Conservation (phyloP, 164 flowering plant species). For the Berberis thunbergii region DNA sequence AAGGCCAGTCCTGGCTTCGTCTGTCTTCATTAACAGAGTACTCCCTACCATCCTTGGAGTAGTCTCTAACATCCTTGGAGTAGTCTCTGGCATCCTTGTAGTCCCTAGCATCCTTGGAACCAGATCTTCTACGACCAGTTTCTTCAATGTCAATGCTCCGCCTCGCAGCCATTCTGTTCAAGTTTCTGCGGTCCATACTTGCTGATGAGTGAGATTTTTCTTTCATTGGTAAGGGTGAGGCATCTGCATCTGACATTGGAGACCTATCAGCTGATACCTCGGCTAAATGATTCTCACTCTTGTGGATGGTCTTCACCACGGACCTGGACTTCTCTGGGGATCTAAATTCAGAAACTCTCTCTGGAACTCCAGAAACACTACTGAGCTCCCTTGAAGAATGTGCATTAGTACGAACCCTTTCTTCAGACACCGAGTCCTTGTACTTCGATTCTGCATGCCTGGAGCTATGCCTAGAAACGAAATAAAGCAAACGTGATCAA, state of each 20-base stretch:
- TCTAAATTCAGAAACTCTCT: slow-evolving; percentile 24
- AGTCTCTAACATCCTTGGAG: too few species aligned
- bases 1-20: slow-evolving; percentile 32
- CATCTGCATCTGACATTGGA: slow-evolving; percentile 32
- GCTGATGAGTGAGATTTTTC: slow-evolving; percentile 67
- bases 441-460: slow-evolving; percentile 36
- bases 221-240: slow-evolving; percentile 36
- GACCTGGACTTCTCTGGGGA: slow-evolving; percentile 32
- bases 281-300: slow-evolving; percentile 26
- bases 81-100: too few species aligned
- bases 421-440: slow-evolving; percentile 33
- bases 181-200: slow-evolving; percentile 42
- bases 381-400: slow-evolving; percentile 24
- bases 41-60: too few species aligned
- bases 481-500: neutral
- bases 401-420: slow-evolving; percentile 19
- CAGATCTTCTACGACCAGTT: slow-evolving; percentile 38
- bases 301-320: slow-evolving; percentile 25
- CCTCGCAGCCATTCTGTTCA: slow-evolving; percentile 31
- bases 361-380: slow-evolving; percentile 20
- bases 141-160: slow-evolving; percentile 63
- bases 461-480: slow-evolving; percentile 28
- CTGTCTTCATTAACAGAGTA: slow-evolving; percentile 36
- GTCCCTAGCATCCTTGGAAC: slow-evolving; percentile 29
- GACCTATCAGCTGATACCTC: slow-evolving; percentile 39